Evolutionary conservation across 345 rosid genomes (phyloP), one percentile per base, ranked within the genome.

Genomic region (Euphorbia tirucalli): DNA sequence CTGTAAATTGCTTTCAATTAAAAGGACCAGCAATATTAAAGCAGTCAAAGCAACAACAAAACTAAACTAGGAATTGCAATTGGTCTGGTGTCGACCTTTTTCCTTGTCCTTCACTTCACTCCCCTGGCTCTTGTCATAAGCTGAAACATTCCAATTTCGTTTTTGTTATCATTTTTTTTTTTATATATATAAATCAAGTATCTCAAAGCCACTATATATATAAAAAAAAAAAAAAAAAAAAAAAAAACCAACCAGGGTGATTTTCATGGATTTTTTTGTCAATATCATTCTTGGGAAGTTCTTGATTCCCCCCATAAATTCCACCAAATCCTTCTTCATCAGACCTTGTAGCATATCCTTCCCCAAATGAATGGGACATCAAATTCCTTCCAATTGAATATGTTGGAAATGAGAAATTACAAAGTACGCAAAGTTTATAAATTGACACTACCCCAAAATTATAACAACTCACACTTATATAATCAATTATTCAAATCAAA

Each of bases 311-410:
- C 30, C 93, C 89, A 66, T 83, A 83, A 52, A 60, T 82, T 55
- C 96, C 96, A 27, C 97, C 96, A 60, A 87, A 90, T 13, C 96
- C 97, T 84, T 92, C 97, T 68, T 92, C 94, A 35, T 92, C 91
- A 7, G 84, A 71, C 82, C 96, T 88, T 14, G 94, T 86, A 0
- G 94, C 61, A 71, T 92, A 92, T 43, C 87, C 93, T 68, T 89
- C 97, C 48, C 97, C 97, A 71, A 57, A 91, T 18, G 97, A 88
- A 70, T 87, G 87, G 19, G 89, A 84, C 92, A 89, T 91, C 71
- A 74, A 82, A 74, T 89, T 88, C 79, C 97, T 89, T 68, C 11
- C 44, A n/a, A n/a, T n/a, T n/a, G n/a, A n/a, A n/a, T n/a, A n/a
- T n/a, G n/a, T n/a, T n/a, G n/a, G n/a, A n/a, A n/a, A n/a, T n/a